Percentiles rank a stretch among this genome's conserved stretches.
phyloP scores from a whole-genome alignment of 768 basidiomycete genomes.

The Sutorius australiensis region DNA sequence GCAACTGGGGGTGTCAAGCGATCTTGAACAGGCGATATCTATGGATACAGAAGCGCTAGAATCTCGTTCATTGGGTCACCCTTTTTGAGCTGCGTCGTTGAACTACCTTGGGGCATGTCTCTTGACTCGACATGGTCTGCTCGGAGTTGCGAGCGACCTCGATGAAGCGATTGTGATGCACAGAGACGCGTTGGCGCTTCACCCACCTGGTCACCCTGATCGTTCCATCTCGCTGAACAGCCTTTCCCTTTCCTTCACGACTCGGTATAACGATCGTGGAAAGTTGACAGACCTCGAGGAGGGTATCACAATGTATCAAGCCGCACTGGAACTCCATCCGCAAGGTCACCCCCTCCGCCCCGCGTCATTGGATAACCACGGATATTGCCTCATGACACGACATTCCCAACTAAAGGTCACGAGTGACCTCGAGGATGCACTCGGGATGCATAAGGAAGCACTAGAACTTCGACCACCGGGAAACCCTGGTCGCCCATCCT shows the following conservation, averaged over 20 bases:
- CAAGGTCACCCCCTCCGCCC: not conserved
- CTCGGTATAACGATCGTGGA: no score
- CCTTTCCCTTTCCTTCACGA: no score
- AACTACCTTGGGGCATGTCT: not conserved
- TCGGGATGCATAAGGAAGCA: not conserved
- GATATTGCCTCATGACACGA: not conserved
- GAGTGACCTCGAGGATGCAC: not conserved
- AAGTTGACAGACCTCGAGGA: no score
- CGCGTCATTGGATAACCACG: not conserved
- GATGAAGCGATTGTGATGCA: no score
- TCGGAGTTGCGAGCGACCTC: no score
- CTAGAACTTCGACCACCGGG: not conserved
- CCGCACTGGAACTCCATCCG: no score
- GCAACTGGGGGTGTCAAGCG: not conserved
- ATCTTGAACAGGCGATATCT: not conserved
- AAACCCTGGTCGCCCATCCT: not conserved
- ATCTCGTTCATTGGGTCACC: not conserved
- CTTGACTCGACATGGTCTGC: no score
- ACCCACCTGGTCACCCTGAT: no score
- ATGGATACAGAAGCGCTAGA: not conserved
- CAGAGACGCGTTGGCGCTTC: no score
- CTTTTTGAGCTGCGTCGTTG: not conserved
- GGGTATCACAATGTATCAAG: no score
- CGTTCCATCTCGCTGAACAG: no score
- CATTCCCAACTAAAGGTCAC: not conserved